phyloP scores from a whole-genome alignment of 2,329 filamentous ascomycete genomes.

The Botrytis paeoniae region DNA sequence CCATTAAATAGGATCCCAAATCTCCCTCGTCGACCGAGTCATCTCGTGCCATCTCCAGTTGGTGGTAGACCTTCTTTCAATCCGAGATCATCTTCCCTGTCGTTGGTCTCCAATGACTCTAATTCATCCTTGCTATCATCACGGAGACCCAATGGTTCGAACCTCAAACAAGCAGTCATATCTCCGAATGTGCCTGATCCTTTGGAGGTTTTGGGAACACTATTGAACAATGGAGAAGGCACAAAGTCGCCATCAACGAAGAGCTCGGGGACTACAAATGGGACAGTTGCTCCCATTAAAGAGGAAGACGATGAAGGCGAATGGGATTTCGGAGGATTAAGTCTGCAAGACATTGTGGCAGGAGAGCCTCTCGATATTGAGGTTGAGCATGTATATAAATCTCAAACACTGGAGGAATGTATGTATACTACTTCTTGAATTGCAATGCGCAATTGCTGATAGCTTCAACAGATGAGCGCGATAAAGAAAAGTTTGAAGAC shows the following conservation, averaged over 20 bases:
- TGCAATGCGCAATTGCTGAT: slow-evolving; percentile 21
- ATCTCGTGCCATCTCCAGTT: slow-evolving; percentile 65
- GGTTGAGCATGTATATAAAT: slow-evolving; percentile 42
- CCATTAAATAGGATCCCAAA: slow-evolving; percentile 63
- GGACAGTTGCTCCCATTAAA: slow-evolving; percentile 33
- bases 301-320: slow-evolving; percentile 59
- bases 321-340: slow-evolving; percentile 76
- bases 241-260: slow-evolving; percentile 21
- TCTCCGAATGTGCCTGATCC: slow-evolving; percentile 62
- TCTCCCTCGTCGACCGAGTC: slow-evolving; percentile 63
- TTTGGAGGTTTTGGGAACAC: slow-evolving; percentile 60
- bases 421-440: slow-evolving; percentile 40
- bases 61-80: slow-evolving; percentile 65
- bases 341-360: slow-evolving; percentile 58
- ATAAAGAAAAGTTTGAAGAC: slow-evolving; percentile 83
- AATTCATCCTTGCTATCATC: slow-evolving; percentile 68
- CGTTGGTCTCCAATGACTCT: slow-evolving; percentile 74
- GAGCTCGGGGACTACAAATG: slow-evolving; percentile 3
- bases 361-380: slow-evolving; percentile 16
- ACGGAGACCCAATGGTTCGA: slow-evolving; percentile 63
- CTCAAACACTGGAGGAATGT: slow-evolving; percentile 72
- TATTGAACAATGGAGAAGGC: slow-evolving; percentile 35
- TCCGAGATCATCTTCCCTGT: slow-evolving; percentile 74
- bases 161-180: slow-evolving; percentile 55
- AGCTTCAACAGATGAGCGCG: slow-evolving; percentile 61